phyloP scores from a whole-genome alignment of 2,329 filamentous ascomycete genomes.

The Fonsecaea nubica region DNA sequence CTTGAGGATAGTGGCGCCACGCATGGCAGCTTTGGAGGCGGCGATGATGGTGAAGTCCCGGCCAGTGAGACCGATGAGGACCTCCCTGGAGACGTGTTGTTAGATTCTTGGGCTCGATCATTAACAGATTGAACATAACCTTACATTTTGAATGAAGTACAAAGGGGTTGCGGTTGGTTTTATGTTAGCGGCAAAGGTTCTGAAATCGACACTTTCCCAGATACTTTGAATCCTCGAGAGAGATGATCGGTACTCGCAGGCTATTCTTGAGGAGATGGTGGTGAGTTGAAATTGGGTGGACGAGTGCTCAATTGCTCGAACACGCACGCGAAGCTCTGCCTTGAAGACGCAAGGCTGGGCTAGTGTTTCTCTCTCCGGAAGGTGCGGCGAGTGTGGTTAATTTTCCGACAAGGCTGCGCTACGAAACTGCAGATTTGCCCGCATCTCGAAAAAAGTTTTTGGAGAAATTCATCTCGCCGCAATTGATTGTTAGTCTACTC shows the following conservation, averaged over 20 bases:
- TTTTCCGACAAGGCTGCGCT: conserved; percentile 21
- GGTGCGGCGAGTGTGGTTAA: conserved; percentile 30
- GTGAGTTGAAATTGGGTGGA: not conserved
- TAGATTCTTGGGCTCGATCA: not conserved
- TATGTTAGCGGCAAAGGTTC: not conserved
- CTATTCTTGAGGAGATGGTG: not conserved
- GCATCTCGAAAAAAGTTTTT: conserved; percentile 28
- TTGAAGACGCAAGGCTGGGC: conserved; percentile 9
- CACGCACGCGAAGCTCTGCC: conserved; percentile 30
- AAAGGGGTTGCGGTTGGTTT: not conserved
- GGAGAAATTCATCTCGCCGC: conserved; percentile 12
- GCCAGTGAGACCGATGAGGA: conserved; percentile 95
- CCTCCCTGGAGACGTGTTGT: conserved; percentile 71
- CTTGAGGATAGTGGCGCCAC: conserved; percentile 95
- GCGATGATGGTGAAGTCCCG: conserved; percentile 99
- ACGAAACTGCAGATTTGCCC: conserved; percentile 8
- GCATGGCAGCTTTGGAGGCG: conserved; percentile 97
- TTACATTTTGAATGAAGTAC: conserved; percentile 7
- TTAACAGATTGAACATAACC: not conserved
- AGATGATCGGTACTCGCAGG: not conserved
- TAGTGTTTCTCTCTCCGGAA: conserved; percentile 14
- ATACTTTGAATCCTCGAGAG: not conserved
- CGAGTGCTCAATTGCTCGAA: conserved; percentile 20
- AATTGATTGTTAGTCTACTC: not conserved
- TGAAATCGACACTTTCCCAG: not conserved